Base-by-base conservation (phyloP, 495 filamentous ascomycete genomes). In the Friedmanniomyces simplex region DNA sequence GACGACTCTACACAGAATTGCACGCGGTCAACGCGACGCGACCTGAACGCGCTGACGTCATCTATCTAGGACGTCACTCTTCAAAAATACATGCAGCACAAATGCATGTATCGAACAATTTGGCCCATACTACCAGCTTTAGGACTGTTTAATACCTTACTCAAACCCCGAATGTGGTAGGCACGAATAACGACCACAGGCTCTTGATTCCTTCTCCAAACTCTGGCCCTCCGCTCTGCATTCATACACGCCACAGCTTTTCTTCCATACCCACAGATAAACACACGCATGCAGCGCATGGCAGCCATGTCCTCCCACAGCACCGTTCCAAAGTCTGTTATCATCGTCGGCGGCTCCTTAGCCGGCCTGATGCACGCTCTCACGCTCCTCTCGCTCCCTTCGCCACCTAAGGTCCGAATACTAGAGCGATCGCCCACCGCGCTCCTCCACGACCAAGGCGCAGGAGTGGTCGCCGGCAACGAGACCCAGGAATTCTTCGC, bases 391-490 rank as follows among this genome's bases (percentile, higher is more conserved):
- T 55, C 61, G 1, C 57, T 86, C 59, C 55, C 57, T 10, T 26
- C 24, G 13, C 58, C 58, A 58, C 55, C 59, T 4, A 61, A 73
- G 55, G 74, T 77, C 36, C 73, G 71, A 1, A 80, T 84, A 42
- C 72, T 82, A 13, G 78, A 83, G 63, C 73, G 77, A n/a, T 75
- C 73, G 52, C 67, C 72, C 0, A 69, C 66, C 0, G 63, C 74
- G 0, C 58, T 78, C 11, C 71, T 79, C 0, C 72, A 79, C 50
- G 73, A 78, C 60, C 76, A 81, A 68, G 80, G 79, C 20, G 79
- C 79, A 8, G 79, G 80, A 0, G 76, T 82, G 20, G 74, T 77
- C 0, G 73, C 73, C 8, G 73, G 76, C 24, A 55, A 50, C n/a
- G 63, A 72, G 25, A 60, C 63, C 0, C 61, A 66, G 50, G 52